These are phyloP conservation scores for Diaporthe vaccinii DNA, from an alignment of 2,329 filamentous ascomycete species.

Conservation along the genomic window DNA sequence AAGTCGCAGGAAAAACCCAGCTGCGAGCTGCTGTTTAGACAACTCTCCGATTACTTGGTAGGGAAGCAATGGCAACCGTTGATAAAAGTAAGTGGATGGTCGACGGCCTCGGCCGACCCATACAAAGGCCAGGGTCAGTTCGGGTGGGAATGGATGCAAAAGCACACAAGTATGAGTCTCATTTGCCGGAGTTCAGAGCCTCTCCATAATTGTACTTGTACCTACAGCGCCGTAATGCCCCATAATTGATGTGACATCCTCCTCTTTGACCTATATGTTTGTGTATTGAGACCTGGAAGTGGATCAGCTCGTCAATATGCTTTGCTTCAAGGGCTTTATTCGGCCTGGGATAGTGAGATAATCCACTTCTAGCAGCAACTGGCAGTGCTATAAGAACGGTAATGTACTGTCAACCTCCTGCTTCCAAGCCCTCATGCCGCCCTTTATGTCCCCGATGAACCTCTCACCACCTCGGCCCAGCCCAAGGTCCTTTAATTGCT, in stretches of 20 bases:
- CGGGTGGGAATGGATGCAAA: background rate
- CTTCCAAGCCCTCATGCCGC: conserved; percentile 82
- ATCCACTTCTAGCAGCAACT: background rate
- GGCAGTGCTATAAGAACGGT: conserved; percentile 62
- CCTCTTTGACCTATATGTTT: background rate
- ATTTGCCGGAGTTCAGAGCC: conserved; percentile 47
- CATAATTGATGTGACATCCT: conserved; percentile 34
- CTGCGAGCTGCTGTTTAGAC: background rate
- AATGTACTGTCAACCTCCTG: conserved; percentile 71
- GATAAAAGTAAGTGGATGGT: background rate
- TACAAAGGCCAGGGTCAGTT: no score
- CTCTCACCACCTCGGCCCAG: conserved; percentile 65
- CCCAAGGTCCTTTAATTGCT: conserved; percentile 74
- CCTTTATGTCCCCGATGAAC: conserved; percentile 78
- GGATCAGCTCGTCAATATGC: background rate
- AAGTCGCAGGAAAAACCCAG: background rate
- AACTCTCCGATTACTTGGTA: background rate
- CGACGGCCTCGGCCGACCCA: background rate
- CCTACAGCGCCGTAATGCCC: conserved; percentile 19
- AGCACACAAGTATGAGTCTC: conserved; percentile 38
- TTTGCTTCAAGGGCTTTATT: conserved; percentile 34
- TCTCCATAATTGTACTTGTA: conserved; percentile 44
- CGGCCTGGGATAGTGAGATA: background rate
- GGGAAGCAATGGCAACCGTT: no score
- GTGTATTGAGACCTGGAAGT: background rate